Evolutionary conservation across 495 filamentous ascomycete genomes (phyloP).

Genomic region (Trichoderma parareesei): DNA sequence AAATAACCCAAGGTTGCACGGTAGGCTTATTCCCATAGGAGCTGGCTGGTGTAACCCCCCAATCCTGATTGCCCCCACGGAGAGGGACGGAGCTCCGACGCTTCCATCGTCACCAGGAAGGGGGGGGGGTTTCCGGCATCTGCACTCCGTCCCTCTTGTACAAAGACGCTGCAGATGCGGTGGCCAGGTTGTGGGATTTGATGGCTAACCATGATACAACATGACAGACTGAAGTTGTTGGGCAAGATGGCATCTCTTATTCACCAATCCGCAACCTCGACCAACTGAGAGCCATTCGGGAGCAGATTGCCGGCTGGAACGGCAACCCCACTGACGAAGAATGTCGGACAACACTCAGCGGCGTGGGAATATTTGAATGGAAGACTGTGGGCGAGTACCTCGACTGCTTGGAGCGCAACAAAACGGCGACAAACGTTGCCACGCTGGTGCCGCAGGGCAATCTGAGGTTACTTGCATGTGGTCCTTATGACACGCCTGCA

Average conservation of each 20-base stretch:
- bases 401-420: constrained; percentile 6
- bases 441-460: constrained; percentile 12
- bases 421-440: constrained; percentile 11
- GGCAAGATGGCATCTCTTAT: constrained; percentile 12
- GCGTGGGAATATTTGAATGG: constrained; percentile 12
- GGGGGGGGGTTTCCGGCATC: neutral
- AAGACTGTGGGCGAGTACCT: constrained; percentile 11
- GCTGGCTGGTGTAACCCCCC: neutral
- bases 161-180: neutral
- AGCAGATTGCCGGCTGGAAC: constrained; percentile 12
- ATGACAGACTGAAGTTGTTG: constrained; percentile 11
- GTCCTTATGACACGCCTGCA: constrained; percentile 11
- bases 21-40: neutral
- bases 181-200: neutral
- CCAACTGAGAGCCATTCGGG: constrained; percentile 2
- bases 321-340: constrained; percentile 12
- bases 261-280: constrained; percentile 2
- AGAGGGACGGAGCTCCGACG: neutral
- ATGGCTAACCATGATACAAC: neutral
- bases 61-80: neutral
- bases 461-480: constrained; percentile 7
- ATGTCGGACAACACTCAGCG: constrained; percentile 8
- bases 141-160: neutral
- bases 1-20: constrained; percentile 12
- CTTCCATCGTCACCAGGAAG: neutral